A percentile compares a stretch with the other conserved stretches of the same genome.
Evolutionary conservation across 352 stramenopile species (phyloP).

Genomic region (Stephanocyclus meneghinianus): DNA sequence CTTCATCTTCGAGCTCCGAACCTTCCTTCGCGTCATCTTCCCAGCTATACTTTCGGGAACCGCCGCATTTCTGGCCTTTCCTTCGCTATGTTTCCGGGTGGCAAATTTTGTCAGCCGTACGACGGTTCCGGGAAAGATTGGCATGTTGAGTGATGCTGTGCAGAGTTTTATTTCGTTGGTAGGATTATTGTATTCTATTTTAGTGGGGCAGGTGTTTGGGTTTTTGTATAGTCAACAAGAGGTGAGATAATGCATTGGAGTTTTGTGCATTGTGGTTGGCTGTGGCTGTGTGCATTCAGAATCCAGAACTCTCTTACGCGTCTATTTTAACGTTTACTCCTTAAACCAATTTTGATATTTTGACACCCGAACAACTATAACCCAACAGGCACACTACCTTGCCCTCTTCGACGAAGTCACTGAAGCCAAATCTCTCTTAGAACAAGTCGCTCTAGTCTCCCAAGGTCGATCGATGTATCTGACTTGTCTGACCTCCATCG

Average conservation of each 20-base stretch:
- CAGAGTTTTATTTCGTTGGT: conserved; percentile 54
- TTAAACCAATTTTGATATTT: not conserved
- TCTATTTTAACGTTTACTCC: not conserved
- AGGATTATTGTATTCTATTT: conserved; percentile 60
- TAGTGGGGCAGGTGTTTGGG: conserved; percentile 58
- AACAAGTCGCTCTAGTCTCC: conserved; percentile 59
- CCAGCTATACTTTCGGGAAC: conserved; percentile 37
- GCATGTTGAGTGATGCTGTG: conserved; percentile 48
- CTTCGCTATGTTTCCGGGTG: conserved; percentile 18
- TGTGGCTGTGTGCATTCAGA: not conserved
- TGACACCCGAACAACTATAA: not conserved
- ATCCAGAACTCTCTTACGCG: not conserved
- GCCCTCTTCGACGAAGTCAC: conserved; percentile 65
- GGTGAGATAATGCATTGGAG: conserved; percentile 19
- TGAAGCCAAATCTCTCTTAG: conserved; percentile 62
- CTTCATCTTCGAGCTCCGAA: conserved; percentile 33
- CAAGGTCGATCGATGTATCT: conserved; percentile 56
- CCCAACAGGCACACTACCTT: conserved; percentile 51
- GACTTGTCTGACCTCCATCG: conserved; percentile 51
- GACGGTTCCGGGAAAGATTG: conserved; percentile 25
- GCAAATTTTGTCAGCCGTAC: conserved; percentile 25
- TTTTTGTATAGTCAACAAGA: conserved; percentile 69
- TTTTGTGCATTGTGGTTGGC: not conserved
- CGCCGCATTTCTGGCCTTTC: conserved; percentile 36
- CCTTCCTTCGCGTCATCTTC: conserved; percentile 46